phyloP scores from a whole-genome alignment of 805 yeast species.

The Torulaspora indica region DNA sequence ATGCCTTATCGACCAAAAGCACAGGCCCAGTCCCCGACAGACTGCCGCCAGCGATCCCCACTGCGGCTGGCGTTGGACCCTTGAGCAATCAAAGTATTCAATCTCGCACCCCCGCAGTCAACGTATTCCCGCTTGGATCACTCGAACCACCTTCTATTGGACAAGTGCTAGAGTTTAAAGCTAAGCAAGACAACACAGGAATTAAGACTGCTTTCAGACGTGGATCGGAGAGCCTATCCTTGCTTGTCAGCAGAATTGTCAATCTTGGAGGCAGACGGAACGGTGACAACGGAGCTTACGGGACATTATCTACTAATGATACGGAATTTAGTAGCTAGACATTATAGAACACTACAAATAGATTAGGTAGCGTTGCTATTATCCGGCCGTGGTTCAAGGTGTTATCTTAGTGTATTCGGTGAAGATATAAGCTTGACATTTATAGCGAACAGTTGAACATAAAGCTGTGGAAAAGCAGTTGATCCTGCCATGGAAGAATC shows the following conservation, averaged over 20 bases:
- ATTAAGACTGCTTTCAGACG: constrained; percentile 35
- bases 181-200: constrained; percentile 27
- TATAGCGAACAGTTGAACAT: no score
- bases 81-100: constrained; percentile 17
- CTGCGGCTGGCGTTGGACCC: constrained; percentile 1
- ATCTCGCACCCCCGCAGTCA: constrained; percentile 14
- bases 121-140: constrained; percentile 20
- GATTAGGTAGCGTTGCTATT: background rate
- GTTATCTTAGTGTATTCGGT: background rate
- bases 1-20: constrained; percentile 8
- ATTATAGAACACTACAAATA: background rate
- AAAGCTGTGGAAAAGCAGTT: background rate
- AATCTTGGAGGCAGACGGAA: constrained; percentile 8
- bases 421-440: background rate
- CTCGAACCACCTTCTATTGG: constrained; percentile 40
- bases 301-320: constrained; percentile 15
- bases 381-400: background rate
- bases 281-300: constrained; percentile 14
- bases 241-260: constrained; percentile 30
- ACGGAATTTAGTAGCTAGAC: constrained; percentile 1
- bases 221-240: constrained; percentile 39
- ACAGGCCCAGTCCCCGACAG: constrained; percentile 11
- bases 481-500: constrained; percentile 4
- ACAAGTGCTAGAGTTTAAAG: constrained; percentile 36
- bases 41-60: constrained; percentile 1